Percentiles rank a stretch among this genome's conserved stretches.
Evolutionary conservation across 768 basidiomycete species (phyloP).

Genomic region (Cystobasidium onofrii): DNA sequence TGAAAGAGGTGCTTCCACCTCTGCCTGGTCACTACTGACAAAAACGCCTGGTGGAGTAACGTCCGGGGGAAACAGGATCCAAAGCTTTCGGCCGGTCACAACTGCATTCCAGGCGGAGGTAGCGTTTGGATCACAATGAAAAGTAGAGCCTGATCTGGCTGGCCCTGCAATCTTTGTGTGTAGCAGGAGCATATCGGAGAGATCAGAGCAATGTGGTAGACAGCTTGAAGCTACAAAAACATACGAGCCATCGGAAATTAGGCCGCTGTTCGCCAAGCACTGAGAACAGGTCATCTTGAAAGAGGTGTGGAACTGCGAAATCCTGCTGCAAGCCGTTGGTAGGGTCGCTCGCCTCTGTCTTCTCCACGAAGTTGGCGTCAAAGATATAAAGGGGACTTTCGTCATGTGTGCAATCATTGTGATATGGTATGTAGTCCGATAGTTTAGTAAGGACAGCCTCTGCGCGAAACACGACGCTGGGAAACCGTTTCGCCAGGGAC

Average conservation of each 20-base stretch:
- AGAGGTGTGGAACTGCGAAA: conserved; percentile 37
- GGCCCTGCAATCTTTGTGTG: conserved; percentile 41
- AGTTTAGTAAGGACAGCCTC: conserved; percentile 40
- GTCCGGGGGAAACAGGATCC: conserved; percentile 43
- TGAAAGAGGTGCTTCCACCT: conserved; percentile 33
- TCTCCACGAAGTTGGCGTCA: conserved; percentile 41
- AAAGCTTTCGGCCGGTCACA: conserved; percentile 37
- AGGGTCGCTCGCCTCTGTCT: neutral
- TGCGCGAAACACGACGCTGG: conserved; percentile 36
- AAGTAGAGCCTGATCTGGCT: conserved; percentile 41
- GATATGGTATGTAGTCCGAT: conserved; percentile 37
- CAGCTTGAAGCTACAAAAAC: neutral
- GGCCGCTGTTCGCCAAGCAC: conserved; percentile 40
- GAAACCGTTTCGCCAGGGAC: conserved; percentile 36
- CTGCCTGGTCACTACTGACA: conserved; percentile 35
- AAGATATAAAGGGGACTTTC: conserved; percentile 44
- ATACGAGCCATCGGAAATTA: conserved; percentile 42
- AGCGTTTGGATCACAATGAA: conserved; percentile 38
- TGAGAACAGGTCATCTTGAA: conserved; percentile 41
- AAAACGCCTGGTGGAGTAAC: conserved; percentile 42
- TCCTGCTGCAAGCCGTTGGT: conserved; percentile 27
- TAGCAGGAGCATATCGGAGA: too few relatives aligned
- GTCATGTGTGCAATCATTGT: conserved; percentile 36
- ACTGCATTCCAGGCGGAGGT: conserved; percentile 42
- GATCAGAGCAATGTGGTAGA: too few relatives aligned